Evolutionary conservation across 306 rosid species (phyloP).

Genomic region (Begonia fuchsioides): DNA sequence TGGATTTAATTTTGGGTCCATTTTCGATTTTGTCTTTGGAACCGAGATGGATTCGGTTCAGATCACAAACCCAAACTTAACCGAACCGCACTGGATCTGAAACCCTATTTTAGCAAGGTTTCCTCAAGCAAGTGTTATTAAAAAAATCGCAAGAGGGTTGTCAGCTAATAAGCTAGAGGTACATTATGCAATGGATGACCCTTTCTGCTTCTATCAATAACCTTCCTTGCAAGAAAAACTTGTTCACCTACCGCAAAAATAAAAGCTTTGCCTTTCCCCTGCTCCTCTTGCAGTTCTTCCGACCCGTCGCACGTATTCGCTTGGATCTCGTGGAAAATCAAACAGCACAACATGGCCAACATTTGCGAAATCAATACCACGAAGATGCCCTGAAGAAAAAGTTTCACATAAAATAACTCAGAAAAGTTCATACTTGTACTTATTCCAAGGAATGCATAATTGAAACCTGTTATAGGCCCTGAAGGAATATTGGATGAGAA

Average conservation of each 20-base stretch:
- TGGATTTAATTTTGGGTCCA: no score
- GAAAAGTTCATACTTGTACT: no score
- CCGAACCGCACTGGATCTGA: no score
- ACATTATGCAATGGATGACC: conserved; percentile 89
- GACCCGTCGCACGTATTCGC: conserved; percentile 92
- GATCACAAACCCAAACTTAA: no score
- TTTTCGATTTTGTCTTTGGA: no score
- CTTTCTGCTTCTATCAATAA: conserved; percentile 66
- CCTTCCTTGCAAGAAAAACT: conserved; percentile 66
- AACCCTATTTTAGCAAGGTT: no score
- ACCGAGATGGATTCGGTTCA: no score
- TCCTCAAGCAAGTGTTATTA: no score
- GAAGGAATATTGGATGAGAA: no score
- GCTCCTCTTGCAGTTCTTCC: conserved; percentile 99
- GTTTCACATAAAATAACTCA: background rate
- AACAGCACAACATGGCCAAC: conserved; percentile 82
- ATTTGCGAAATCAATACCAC: conserved; percentile 73
- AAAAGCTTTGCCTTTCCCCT: conserved; percentile 69
- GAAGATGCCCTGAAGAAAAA: conserved; percentile 60
- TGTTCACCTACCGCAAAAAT: conserved; percentile 85
- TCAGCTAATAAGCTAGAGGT: conserved; percentile 56
- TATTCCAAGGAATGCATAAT: no score
- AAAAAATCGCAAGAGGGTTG: background rate
- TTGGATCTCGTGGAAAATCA: conserved; percentile 87
- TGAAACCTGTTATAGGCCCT: no score